A percentile compares a stretch with the other conserved stretches of the same genome.
phyloP scores from a whole-genome alignment of 345 rosid genomes.

The Abelmoschus esculentus region DNA sequence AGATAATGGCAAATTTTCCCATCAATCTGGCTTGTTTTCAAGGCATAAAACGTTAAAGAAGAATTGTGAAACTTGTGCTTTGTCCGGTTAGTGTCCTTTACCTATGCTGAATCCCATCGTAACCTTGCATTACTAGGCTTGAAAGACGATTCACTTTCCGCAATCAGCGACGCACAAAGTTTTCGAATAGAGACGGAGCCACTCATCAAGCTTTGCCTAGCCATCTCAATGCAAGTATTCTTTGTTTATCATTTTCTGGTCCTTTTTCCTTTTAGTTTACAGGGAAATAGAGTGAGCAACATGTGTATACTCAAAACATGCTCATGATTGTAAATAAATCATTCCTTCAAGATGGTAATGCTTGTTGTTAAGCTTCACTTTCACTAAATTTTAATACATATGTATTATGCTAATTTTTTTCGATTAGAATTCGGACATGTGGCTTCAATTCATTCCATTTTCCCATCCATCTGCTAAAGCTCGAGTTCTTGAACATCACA shows the following conservation, averaged over 20 bases:
- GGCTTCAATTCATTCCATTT: not conserved
- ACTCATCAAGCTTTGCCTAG: conserved; percentile 64
- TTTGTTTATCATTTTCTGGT: no score
- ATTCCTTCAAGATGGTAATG: not conserved
- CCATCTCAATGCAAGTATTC: not conserved
- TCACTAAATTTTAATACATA: no score
- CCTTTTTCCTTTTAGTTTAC: no score
- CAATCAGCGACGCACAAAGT: conserved; percentile 49
- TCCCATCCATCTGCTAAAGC: not conserved
- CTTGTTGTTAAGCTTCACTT: not conserved
- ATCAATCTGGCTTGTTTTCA: not conserved
- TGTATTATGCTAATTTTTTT: no score
- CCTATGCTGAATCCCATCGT: conserved; percentile 77
- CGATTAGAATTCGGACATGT: no score
- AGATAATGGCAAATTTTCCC: not conserved
- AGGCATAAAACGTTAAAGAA: not conserved
- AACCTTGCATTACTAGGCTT: conserved; percentile 70
- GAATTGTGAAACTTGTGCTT: conserved; percentile 7
- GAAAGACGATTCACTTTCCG: conserved; percentile 61
- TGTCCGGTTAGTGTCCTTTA: no score
- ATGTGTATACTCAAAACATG: not conserved
- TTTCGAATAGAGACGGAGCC: conserved; percentile 73
- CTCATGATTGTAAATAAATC: conserved; percentile 1
- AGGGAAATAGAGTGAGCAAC: not conserved
- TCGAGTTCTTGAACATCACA: not conserved